These are phyloP conservation scores for Polyplosphaeria fusca DNA, from an alignment of 495 filamentous ascomycete species.

Conservation along the genomic window DNA sequence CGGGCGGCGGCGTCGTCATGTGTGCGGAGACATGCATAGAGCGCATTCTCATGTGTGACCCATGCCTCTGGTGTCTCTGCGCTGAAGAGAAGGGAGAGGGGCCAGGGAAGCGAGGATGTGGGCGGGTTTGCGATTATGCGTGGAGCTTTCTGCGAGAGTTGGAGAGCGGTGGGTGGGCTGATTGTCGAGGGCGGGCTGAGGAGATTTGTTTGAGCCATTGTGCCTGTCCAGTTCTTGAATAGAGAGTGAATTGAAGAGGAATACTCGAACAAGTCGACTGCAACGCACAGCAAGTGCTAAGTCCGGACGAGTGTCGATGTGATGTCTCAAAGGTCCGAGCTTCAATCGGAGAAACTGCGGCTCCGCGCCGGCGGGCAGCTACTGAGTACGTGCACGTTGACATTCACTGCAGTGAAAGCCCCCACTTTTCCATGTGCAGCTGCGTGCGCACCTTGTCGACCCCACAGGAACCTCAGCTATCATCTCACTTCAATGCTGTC, in stretches of 20 bases:
- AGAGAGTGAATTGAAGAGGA: neutral
- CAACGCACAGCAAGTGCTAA: too few species aligned
- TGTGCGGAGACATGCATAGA: slow-evolving; percentile 79
- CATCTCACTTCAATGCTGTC: slow-evolving; percentile 10
- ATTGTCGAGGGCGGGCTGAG: slow-evolving; percentile 40
- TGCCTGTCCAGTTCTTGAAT: neutral
- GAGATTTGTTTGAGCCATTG: slow-evolving; percentile 37
- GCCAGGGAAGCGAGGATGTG: slow-evolving; percentile 48
- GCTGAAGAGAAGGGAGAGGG: slow-evolving; percentile 51
- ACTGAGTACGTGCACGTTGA: slow-evolving; percentile 2
- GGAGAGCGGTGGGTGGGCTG: slow-evolving; percentile 54
- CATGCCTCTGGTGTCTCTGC: slow-evolving; percentile 74
- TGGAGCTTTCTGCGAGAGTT: slow-evolving; percentile 75
- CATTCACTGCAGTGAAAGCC: neutral
- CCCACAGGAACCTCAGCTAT: too few species aligned
- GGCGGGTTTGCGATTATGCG: slow-evolving; percentile 56
- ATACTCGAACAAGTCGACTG: too few species aligned
- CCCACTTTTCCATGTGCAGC: neutral
- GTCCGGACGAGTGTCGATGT: too few species aligned
- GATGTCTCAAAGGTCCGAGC: too few species aligned
- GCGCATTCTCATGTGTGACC: slow-evolving; percentile 77
- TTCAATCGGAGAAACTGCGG: slow-evolving; percentile 14
- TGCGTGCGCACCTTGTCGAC: too few species aligned
- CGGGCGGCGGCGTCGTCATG: slow-evolving; percentile 77
- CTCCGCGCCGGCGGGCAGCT: neutral